Evolutionary conservation across 169 alveolate genomes (phyloP).

Genomic region (Plasmodium cynomolgi): DNA sequence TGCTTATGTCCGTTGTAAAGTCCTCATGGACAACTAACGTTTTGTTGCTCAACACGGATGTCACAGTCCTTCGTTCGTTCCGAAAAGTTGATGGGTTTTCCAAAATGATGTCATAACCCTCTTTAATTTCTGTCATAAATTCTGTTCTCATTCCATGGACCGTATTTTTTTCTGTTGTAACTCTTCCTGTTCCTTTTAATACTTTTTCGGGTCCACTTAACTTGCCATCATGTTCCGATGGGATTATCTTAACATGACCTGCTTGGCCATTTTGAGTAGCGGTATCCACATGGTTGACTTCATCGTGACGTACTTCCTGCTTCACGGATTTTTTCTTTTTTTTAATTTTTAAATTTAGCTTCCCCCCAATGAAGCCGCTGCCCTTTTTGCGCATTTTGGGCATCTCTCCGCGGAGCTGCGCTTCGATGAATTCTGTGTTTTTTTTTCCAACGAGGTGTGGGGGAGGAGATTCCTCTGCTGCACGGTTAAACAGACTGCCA

Average conservation of each 20-base stretch:
- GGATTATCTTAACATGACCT: not conserved
- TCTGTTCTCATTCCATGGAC: conserved; percentile 85
- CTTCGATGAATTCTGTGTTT: not conserved
- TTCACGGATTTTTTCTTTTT: conserved; percentile 27
- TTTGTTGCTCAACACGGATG: conserved; percentile 78
- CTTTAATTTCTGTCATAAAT: conserved; percentile 78
- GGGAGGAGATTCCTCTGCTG: no score
- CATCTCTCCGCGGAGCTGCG: not conserved
- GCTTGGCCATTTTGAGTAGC: not conserved
- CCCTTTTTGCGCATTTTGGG: conserved; percentile 15
- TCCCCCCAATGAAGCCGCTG: conserved; percentile 55
- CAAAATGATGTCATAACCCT: conserved; percentile 77
- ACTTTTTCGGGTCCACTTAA: not conserved
- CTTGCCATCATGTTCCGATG: not conserved
- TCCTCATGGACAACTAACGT: conserved; percentile 78
- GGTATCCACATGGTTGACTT: not conserved
- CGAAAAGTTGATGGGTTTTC: conserved; percentile 79
- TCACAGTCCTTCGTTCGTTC: conserved; percentile 77
- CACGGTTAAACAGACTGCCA: not conserved
- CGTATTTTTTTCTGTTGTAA: conserved; percentile 82
- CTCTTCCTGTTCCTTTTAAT: conserved; percentile 80
- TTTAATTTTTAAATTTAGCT: conserved; percentile 42
- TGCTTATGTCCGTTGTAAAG: conserved; percentile 80
- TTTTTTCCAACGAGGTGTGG: not conserved
- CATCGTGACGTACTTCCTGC: not conserved